Base-by-base conservation (phyloP, 2,329 filamentous ascomycete genomes). In the Fusarium globosum region DNA sequence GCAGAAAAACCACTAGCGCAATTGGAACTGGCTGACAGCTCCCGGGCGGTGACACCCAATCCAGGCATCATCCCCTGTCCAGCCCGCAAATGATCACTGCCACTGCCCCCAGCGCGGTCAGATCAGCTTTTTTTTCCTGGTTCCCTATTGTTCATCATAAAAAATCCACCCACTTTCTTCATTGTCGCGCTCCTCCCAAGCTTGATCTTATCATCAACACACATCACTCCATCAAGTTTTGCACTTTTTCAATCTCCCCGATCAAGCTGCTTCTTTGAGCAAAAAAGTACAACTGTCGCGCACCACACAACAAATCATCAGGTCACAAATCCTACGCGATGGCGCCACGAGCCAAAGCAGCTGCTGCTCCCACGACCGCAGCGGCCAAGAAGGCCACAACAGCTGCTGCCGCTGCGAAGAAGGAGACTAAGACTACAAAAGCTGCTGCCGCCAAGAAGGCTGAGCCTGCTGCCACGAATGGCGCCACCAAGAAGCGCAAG, bases 341-440 rank as follows among this genome's bases (percentile, higher is more conserved):
- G 80, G 77, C 81, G 61, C 76, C 81, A 45, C 76, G 76, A 75
- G 73, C 78, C 49, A 80, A 78, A 74, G 65, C 78, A 36, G 65
- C 78, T 12, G 33, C 77, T 51, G 73, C 72, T 65, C 43, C 75
- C 33, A 80, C 76, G 75, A 69, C 78, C 41, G 65, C 77, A 41
- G 49, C 76, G 16, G 68, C 80, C 23, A 80, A 78, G 64, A 79
- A 79, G 60, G 48, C 78, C 11, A 39, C 78, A 3, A 58, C 77
- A 13, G 38, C 79, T 18, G 68, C 73, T 33, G 60, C 71, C 30
- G 62, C 75, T 18, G 45, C 20, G 45, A 74, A 79, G 62, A 80
- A 80, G 68, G 70, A 72, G 35, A 28, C 65, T 14, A 78, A 78
- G 68, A 52, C 72, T 6, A 68, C 68, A 41, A 77, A 76, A 61